Percentiles rank a stretch among this genome's conserved stretches.
phyloP scores from a whole-genome alignment of 768 basidiomycete genomes.

The Serendipita sp. region DNA sequence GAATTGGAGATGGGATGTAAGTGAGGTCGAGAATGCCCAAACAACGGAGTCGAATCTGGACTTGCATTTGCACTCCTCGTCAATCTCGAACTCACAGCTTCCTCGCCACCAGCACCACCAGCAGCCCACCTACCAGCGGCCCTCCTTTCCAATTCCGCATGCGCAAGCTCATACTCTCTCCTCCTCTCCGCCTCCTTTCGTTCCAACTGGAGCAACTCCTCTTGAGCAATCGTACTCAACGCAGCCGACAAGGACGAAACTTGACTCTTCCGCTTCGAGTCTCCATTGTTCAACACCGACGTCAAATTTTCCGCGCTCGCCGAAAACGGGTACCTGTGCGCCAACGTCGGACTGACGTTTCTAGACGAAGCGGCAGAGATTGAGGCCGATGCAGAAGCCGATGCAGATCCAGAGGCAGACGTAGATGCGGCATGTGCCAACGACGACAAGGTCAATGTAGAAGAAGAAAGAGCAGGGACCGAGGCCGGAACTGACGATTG shows the following conservation, averaged over 20 bases:
- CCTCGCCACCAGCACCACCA: constrained; percentile 6
- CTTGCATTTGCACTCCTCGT: constrained; percentile 56
- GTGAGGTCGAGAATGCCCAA: constrained; percentile 11
- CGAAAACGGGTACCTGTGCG: constrained; percentile 12
- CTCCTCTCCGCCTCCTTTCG: constrained; percentile 66
- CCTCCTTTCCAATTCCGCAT: constrained; percentile 33
- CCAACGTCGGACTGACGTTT: too few relatives aligned
- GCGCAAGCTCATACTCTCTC: constrained; percentile 71
- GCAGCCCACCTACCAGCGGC: constrained; percentile 9
- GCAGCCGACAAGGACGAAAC: constrained; percentile 33
- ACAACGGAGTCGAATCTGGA: constrained; percentile 33
- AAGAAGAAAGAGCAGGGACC: background rate
- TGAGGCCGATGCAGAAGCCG: too few relatives aligned
- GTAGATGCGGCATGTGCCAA: too few relatives aligned
- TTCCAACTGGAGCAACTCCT: constrained; percentile 80
- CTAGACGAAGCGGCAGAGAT: too few relatives aligned
- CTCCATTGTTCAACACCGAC: background rate
- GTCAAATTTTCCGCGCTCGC: constrained; percentile 13
- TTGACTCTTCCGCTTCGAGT: constrained; percentile 4
- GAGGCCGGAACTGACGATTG: background rate
- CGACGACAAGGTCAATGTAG: too few relatives aligned
- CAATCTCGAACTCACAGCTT: background rate
- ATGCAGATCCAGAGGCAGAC: too few relatives aligned
- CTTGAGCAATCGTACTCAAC: constrained; percentile 59
- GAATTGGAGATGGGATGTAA: constrained; percentile 13